phyloP scores from a whole-genome alignment of 2,329 filamentous ascomycete species.

The Hypoxylon sp. region DNA sequence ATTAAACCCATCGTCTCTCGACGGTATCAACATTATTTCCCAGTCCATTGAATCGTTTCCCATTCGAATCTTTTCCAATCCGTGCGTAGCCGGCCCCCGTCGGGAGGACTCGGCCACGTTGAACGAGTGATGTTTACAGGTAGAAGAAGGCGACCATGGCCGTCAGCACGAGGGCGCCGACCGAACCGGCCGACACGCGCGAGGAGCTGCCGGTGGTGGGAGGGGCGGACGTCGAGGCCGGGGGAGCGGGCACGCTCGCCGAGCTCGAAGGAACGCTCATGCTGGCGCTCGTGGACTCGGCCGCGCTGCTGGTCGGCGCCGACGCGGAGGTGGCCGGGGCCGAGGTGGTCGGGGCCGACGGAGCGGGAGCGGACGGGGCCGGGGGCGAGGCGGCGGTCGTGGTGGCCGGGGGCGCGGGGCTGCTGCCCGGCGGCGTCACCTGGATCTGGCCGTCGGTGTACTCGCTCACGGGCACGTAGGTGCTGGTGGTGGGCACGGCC shows the following conservation, averaged over 20 bases:
- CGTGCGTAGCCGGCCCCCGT: neutral
- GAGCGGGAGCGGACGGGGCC: constrained; percentile 21
- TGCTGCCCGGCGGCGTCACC: constrained; percentile 48
- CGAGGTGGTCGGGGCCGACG: constrained; percentile 38
- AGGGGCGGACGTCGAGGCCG: constrained; percentile 40
- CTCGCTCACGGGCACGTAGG: constrained; percentile 51
- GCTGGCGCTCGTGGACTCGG: constrained; percentile 25
- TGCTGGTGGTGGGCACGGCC: constrained; percentile 39
- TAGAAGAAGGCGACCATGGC: constrained; percentile 47
- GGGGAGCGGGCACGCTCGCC: constrained; percentile 28
- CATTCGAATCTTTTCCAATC: neutral
- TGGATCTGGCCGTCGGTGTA: constrained; percentile 59
- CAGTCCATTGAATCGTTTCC: neutral
- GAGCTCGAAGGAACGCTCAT: constrained; percentile 15
- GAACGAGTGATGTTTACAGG: constrained; percentile 43
- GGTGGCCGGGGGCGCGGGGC: constrained; percentile 26
- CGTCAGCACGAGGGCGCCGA: constrained; percentile 47
- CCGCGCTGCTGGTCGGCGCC: constrained; percentile 28
- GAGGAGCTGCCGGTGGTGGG: constrained; percentile 43
- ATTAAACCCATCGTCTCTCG: constrained; percentile 16
- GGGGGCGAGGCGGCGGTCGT: constrained; percentile 33
- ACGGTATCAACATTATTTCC: constrained; percentile 12
- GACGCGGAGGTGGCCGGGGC: constrained; percentile 33
- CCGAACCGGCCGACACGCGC: constrained; percentile 44
- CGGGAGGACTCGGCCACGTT: neutral